Percentiles rank a stretch among this genome's conserved stretches.
Evolutionary conservation across 2,329 filamentous ascomycete species (phyloP).

Genomic region (Cladophialophora chaetospira): DNA sequence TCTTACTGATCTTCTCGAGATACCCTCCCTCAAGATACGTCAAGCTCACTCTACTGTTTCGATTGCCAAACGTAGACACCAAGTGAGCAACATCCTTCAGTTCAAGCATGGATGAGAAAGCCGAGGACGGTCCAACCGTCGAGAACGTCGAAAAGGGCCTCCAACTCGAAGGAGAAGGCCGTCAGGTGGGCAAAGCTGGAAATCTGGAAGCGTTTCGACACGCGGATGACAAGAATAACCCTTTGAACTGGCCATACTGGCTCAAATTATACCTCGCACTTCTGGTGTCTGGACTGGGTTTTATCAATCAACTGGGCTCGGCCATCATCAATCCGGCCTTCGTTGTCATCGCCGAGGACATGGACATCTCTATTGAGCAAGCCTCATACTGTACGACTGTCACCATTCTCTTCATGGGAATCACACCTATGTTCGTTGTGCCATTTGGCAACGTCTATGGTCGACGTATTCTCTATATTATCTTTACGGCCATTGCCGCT

Average conservation of each 20-base stretch:
- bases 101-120: background rate
- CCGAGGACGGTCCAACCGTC: background rate
- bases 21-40: too few species aligned
- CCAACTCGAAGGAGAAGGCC: background rate
- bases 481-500: background rate
- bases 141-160: background rate
- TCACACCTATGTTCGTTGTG: conserved; percentile 1
- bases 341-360: conserved; percentile 35
- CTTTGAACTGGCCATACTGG: conserved; percentile 2
- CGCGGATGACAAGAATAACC: background rate
- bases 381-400: conserved; percentile 40
- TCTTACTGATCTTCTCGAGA: too few species aligned
- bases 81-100: background rate
- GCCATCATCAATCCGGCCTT: conserved; percentile 39
- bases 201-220: background rate
- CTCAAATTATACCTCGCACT: background rate
- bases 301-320: conserved; percentile 4
- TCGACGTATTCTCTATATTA: conserved; percentile 2
- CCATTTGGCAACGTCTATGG: conserved; percentile 9
- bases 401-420: conserved; percentile 34
- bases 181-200: background rate
- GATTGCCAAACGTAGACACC: too few species aligned
- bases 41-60: background rate
- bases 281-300: background rate
- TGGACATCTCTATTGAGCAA: conserved; percentile 35